Base-by-base conservation (phyloP, 2,329 filamentous ascomycete genomes). In the Ceratocystis huliohia region DNA sequence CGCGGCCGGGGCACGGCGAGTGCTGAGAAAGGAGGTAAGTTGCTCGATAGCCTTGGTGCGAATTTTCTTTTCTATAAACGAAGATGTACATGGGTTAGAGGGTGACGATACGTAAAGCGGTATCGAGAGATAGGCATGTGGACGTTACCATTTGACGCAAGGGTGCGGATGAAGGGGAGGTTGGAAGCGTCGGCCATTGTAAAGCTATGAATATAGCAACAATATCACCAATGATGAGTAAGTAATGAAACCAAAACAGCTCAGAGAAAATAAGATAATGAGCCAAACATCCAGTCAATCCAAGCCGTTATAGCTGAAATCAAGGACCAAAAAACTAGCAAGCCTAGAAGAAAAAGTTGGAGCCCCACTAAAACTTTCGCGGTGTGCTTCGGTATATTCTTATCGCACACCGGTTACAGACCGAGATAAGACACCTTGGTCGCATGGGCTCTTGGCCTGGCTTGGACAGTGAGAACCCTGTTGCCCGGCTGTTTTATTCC, bases 81-180 rank as follows among this genome's bases (percentile, higher is more conserved):
- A 37, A 37, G 7, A n/a, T 20, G 17, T 13, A 15, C 33, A 13
- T 33, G 15, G 28, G 41, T 37, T 44, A 64, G 61, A 57, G 28
- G 41, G 61, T 8, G 57, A 22, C n/a, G 22, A 15, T 62, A 33
- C n/a, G 45, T n/a, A 68, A 61, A 28, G 28, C 13, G 10, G 50
- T 13, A 8, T 37, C 61, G 28, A 15, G 7, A 44, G 20, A 20
- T 20, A n/a, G 15, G 48, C 17, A 15, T 61, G 33, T n/a, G 20
- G 25, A 13, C 20, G n/a, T 28, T 74, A 93, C 90, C 89, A 77
- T 88, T 94, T 45, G 90, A 92, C 66, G 89, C 89, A 69, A 95
- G 84, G 74, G 92, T 87, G 75, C 86, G 88, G 69, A 95, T 87
- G 71, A 95, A 95, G 5, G 89, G 88, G 80, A 84, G 83, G 68